Percentiles rank a stretch among this genome's conserved stretches.
Evolutionary conservation across 352 stramenopile genomes (phyloP).

Genomic region (Thraustochytrium striatum): DNA sequence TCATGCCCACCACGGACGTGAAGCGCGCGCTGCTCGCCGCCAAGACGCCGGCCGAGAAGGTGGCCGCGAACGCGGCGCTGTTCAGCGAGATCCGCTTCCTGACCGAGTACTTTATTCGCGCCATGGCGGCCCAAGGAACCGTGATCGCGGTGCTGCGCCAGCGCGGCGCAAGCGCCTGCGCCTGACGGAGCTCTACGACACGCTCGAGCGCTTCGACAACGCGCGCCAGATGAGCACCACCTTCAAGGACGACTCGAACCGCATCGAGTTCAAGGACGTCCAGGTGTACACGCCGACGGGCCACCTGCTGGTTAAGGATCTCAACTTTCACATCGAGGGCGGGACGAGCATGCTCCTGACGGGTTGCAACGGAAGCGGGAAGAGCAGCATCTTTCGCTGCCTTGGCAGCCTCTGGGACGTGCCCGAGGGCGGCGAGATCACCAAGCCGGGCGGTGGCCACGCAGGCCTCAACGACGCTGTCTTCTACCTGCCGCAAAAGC

Average conservation of each 20-base stretch:
- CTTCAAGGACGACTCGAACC: conserved; percentile 33
- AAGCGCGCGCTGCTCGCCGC: conserved; percentile 18
- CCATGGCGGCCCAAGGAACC: conserved; percentile 49
- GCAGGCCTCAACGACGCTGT: conserved; percentile 53
- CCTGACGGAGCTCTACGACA: conserved; percentile 47
- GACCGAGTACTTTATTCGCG: conserved; percentile 49
- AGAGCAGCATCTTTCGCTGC: conserved; percentile 78
- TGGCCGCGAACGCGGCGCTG: conserved; percentile 33
- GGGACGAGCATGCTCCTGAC: conserved; percentile 81
- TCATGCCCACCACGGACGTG: not conserved
- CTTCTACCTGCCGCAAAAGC: conserved; percentile 83
- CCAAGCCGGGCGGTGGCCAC: conserved; percentile 23
- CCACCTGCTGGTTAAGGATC: conserved; percentile 72
- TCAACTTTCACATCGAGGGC: conserved; percentile 70
- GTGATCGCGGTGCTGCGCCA: conserved; percentile 46
- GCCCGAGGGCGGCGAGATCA: conserved; percentile 41
- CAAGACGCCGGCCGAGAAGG: conserved; percentile 34
- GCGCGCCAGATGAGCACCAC: conserved; percentile 11
- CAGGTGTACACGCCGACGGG: conserved; percentile 78
- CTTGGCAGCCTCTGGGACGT: conserved; percentile 78
- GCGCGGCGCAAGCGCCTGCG: conserved; percentile 27
- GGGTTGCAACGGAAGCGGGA: conserved; percentile 74
- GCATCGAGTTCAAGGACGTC: conserved; percentile 77
- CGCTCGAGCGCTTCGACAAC: conserved; percentile 34
- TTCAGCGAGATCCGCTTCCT: conserved; percentile 44